Evolutionary conservation across 805 yeast species (phyloP).

Genomic region (Candida montana): DNA sequence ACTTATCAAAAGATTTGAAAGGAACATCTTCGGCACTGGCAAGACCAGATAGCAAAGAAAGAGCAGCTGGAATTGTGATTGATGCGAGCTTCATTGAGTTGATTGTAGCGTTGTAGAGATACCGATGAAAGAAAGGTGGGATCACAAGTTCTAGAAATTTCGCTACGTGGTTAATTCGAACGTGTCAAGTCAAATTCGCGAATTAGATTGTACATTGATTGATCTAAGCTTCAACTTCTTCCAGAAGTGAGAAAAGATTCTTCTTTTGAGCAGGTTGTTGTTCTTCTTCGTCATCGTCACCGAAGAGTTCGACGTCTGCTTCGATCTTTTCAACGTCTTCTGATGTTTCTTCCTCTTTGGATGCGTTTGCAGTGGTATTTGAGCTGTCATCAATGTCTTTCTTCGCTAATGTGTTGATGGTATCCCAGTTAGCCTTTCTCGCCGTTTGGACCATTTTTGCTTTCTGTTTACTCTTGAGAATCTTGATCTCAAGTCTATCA

Average conservation of each 20-base stretch:
- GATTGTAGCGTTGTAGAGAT: no score
- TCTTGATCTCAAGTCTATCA: constrained; percentile 56
- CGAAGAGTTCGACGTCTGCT: constrained; percentile 18
- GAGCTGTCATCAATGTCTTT: constrained; percentile 19
- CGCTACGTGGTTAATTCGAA: constrained; percentile 2
- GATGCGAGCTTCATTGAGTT: constrained; percentile 20
- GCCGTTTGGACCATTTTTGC: constrained; percentile 56
- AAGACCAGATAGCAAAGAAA: constrained; percentile 18
- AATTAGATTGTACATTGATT: neutral
- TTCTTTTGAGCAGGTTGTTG: neutral
- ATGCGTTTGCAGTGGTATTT: constrained; percentile 7
- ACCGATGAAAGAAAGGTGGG: neutral
- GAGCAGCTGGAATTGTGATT: constrained; percentile 21
- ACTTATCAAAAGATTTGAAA: constrained; percentile 33
- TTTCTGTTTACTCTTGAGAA: constrained; percentile 57
- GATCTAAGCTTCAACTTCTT: constrained; percentile 28
- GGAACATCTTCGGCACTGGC: constrained; percentile 19
- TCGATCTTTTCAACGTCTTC: constrained; percentile 18
- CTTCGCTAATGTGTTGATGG: constrained; percentile 46
- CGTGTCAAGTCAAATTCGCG: neutral
- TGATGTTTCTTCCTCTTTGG: constrained; percentile 13
- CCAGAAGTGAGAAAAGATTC: constrained; percentile 28
- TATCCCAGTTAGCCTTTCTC: constrained; percentile 71
- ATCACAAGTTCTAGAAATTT: neutral
- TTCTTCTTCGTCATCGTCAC: constrained; percentile 14